Conservation (phyloP, 108 stramenopile species). For the Mediolabrus comicus region DNA sequence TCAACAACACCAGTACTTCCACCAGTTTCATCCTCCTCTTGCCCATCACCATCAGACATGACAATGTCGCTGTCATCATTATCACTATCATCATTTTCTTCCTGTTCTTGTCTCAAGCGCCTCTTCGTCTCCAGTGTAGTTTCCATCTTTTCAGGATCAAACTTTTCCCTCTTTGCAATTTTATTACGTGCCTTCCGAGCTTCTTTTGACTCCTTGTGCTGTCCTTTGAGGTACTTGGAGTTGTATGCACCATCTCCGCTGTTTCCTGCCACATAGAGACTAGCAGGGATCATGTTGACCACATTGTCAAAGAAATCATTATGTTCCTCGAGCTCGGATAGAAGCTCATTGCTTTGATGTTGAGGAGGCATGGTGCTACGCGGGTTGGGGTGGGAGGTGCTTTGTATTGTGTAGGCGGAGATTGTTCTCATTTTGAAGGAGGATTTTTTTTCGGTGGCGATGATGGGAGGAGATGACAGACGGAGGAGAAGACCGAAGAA, state of each 20-base stretch:
- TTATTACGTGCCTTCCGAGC: constrained; percentile 64
- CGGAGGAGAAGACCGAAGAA: too few relatives aligned
- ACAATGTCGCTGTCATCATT: constrained; percentile 18
- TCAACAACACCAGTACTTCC: not conserved
- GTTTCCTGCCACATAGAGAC: constrained; percentile 75
- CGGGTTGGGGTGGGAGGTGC: constrained; percentile 4
- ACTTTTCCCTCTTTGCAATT: constrained; percentile 73
- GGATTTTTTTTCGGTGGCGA: too few relatives aligned
- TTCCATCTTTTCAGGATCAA: constrained; percentile 66
- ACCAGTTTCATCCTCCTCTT: constrained; percentile 7
- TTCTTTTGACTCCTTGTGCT: constrained; percentile 76
- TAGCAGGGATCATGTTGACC: constrained; percentile 85
- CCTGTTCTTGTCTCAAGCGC: constrained; percentile 51
- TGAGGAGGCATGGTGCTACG: constrained; percentile 39
- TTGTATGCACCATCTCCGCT: constrained; percentile 56
- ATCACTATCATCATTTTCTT: constrained; percentile 16
- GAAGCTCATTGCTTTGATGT: constrained; percentile 38
- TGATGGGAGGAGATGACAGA: too few relatives aligned
- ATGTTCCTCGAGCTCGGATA: constrained; percentile 65
- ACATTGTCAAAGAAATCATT: constrained; percentile 81
- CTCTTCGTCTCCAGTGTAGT: constrained; percentile 72
- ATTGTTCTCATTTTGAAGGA: too few relatives aligned
- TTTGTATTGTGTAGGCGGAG: too few relatives aligned
- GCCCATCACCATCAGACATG: constrained; percentile 19
- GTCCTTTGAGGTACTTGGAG: constrained; percentile 71